Percentiles rank a stretch among this genome's conserved stretches.
phyloP scores from a whole-genome alignment of 768 basidiomycete genomes.

The Tremella fuciformis region DNA sequence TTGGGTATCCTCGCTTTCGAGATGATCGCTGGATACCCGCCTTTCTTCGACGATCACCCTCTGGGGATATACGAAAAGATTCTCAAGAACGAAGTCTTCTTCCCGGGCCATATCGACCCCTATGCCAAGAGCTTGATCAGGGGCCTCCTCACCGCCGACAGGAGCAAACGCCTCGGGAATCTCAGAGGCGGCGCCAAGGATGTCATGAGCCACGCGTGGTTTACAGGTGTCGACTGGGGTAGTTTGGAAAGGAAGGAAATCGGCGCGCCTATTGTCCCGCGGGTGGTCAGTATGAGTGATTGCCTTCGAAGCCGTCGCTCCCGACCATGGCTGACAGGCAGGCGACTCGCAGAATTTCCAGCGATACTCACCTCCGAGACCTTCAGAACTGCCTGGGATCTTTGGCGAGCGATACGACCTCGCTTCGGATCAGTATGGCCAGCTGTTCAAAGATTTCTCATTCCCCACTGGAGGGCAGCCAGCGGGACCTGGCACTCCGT shows the following conservation, averaged over 20 bases:
- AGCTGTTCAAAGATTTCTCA: slow-evolving; percentile 42
- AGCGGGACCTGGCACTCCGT: too few relatives aligned
- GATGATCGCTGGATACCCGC: slow-evolving; percentile 97
- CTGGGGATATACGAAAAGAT: slow-evolving; percentile 99
- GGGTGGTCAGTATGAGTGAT: slow-evolving; percentile 49
- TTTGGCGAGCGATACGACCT: slow-evolving; percentile 42
- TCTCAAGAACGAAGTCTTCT: slow-evolving; percentile 77
- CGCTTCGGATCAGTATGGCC: slow-evolving; percentile 39
- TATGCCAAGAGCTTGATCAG: slow-evolving; percentile 84
- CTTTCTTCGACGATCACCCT: slow-evolving; percentile 97
- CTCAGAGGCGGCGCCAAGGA: slow-evolving; percentile 88
- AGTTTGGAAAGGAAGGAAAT: slow-evolving; percentile 50
- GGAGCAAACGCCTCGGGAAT: slow-evolving; percentile 86
- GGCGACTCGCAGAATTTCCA: slow-evolving; percentile 52
- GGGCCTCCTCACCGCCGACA: slow-evolving; percentile 85
- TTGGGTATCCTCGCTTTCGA: slow-evolving; percentile 95
- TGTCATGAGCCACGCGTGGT: slow-evolving; percentile 89
- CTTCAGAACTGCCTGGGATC: slow-evolving; percentile 50
- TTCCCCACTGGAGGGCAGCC: slow-evolving; percentile 18
- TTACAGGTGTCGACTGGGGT: slow-evolving; percentile 55
- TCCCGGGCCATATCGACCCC: slow-evolving; percentile 85
- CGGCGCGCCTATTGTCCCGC: slow-evolving; percentile 50
- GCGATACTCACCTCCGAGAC: slow-evolving; percentile 48
- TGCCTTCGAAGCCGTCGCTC: slow-evolving; percentile 3
- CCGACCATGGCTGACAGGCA: slow-evolving; percentile 8